Percentiles rank a stretch among this genome's conserved stretches.
phyloP scores from a whole-genome alignment of 805 yeast genomes.

The Ogataea chonburiensis region DNA sequence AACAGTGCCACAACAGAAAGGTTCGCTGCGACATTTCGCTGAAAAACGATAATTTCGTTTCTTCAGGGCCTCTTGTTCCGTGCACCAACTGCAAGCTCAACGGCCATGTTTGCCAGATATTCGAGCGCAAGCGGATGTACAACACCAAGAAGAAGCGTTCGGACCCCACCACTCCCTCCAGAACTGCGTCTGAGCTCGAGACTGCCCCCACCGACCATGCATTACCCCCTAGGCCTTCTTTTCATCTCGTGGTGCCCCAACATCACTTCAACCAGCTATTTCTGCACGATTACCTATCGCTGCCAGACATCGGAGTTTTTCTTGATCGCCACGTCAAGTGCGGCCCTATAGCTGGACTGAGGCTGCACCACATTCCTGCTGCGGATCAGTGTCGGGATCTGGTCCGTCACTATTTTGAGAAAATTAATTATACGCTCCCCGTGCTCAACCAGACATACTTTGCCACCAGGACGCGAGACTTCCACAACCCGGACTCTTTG shows the following conservation, averaged over 20 bases:
- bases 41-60: conserved; percentile 63
- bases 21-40: conserved; percentile 69
- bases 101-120: conserved; percentile 10
- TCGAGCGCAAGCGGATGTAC: conserved; percentile 18
- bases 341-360: too few species aligned
- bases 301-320: conserved; percentile 24
- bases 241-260: neutral
- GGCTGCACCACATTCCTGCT: conserved; percentile 58
- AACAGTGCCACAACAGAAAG: conserved; percentile 66
- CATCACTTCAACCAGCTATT: neutral
- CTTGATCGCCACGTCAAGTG: conserved; percentile 46
- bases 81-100: conserved; percentile 19
- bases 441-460: conserved; percentile 58
- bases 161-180: neutral
- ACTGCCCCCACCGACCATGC: neutral
- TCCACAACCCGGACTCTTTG: conserved; percentile 56
- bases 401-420: conserved; percentile 56
- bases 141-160: conserved; percentile 16
- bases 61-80: conserved; percentile 37
- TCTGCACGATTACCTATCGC: conserved; percentile 1
- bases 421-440: conserved; percentile 67
- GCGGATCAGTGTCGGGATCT: conserved; percentile 50
- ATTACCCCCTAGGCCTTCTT: neutral
- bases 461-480: conserved; percentile 53
- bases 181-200: neutral